These are phyloP conservation scores for Myxozyma mucilagina DNA, from an alignment of 805 yeast species.

Conservation along the genomic window DNA sequence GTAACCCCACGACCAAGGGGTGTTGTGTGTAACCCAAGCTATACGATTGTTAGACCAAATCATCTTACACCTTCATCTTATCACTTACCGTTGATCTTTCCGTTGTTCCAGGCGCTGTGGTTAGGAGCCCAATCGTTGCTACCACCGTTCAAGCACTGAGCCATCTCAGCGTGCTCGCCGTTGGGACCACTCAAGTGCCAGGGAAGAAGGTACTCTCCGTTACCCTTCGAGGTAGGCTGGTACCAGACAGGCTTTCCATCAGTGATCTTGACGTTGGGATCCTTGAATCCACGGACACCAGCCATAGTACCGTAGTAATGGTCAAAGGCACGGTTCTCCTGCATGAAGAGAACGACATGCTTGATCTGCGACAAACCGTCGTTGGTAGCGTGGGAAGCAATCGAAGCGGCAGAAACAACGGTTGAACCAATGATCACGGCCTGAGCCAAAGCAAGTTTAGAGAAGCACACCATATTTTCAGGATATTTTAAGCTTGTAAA, in stretches of 20 bases:
- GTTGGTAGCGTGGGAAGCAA: background rate
- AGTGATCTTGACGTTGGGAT: slow-evolving; percentile 32
- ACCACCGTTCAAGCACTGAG: slow-evolving; percentile 35
- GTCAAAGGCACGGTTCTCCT: slow-evolving; percentile 37
- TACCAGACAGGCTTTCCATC: slow-evolving; percentile 18
- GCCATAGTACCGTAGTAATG: slow-evolving; percentile 37
- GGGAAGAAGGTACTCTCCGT: slow-evolving; percentile 33
- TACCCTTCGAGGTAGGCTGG: slow-evolving; percentile 14
- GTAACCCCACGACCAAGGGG: slow-evolving; percentile 35
- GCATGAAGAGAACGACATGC: slow-evolving; percentile 36
- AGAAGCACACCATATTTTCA: background rate
- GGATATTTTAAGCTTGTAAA: too few species aligned
- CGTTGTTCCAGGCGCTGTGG: slow-evolving; percentile 35
- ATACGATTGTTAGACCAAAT: background rate
- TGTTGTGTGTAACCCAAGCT: slow-evolving; percentile 35
- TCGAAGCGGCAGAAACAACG: background rate
- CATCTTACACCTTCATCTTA: background rate
- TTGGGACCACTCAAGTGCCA: slow-evolving; percentile 31
- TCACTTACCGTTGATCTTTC: slow-evolving; percentile 25
- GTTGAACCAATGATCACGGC: slow-evolving; percentile 1
- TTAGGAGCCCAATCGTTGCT: slow-evolving; percentile 37
- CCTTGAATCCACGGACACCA: slow-evolving; percentile 37
- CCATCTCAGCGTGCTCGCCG: slow-evolving; percentile 27
- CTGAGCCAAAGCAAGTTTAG: background rate
- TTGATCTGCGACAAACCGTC: slow-evolving; percentile 19